These are phyloP conservation scores for Suillus discolor DNA, from an alignment of 768 basidiomycete species.

Conservation along the genomic window DNA sequence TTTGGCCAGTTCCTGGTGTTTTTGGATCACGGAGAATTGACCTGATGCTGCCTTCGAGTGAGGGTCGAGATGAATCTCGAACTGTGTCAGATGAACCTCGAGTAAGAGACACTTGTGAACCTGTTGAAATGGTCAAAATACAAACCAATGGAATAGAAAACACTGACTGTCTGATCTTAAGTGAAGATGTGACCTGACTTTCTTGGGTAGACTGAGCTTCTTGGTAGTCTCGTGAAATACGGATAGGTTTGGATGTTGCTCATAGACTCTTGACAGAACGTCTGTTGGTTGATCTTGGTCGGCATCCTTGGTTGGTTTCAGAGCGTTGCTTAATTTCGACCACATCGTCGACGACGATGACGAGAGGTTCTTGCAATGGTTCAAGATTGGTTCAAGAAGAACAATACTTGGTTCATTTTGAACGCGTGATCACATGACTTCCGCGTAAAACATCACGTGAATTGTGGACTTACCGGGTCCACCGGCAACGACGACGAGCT, in stretches of 20 bases:
- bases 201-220: conserved; percentile 45
- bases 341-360: conserved; percentile 44
- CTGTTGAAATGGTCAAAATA: conserved; percentile 19
- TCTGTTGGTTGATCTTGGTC: conserved; percentile 28
- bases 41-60: conserved; percentile 58
- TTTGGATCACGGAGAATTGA: conserved; percentile 74
- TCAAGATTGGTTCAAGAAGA: conserved; percentile 5
- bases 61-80: conserved; percentile 31
- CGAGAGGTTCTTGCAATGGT: conserved; percentile 1
- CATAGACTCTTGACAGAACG: conserved; percentile 53
- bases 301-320: conserved; percentile 40
- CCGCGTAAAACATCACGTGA: not conserved
- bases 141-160: not conserved
- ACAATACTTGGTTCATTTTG: conserved; percentile 6
- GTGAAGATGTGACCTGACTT: conserved; percentile 48
- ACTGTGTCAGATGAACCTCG: conserved; percentile 25
- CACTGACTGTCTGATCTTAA: conserved; percentile 42
- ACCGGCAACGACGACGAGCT: not conserved
- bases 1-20: conserved; percentile 77
- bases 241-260: conserved; percentile 65
- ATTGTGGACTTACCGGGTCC: conserved; percentile 18
- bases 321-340: conserved; percentile 60
- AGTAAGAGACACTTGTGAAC: conserved; percentile 28
- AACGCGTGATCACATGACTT: conserved; percentile 5
- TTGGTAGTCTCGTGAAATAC: conserved; percentile 47